These are phyloP conservation scores for Chlorella sp. DNA, from an alignment of 139 green algal species.

Conservation along the genomic window DNA sequence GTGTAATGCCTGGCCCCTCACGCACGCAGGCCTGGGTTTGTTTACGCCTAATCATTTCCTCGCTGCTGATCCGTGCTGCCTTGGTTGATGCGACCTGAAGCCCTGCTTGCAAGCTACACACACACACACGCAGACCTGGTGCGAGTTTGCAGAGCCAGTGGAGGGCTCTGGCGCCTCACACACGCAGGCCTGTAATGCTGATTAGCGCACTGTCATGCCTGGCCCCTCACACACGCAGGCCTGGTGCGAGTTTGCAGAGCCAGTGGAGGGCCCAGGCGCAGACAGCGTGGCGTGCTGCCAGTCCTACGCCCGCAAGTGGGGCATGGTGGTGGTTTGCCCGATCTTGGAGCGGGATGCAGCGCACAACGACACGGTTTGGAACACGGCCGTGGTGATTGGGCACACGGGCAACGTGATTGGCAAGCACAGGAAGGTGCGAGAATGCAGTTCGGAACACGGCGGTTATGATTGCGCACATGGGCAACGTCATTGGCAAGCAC, in stretches of 20 bases:
- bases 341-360: slow-evolving; percentile 84
- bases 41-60: too few relatives aligned
- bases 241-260: slow-evolving; percentile 94
- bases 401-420: slow-evolving; percentile 87
- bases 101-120: too few relatives aligned
- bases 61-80: too few relatives aligned
- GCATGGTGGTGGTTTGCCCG: slow-evolving; percentile 87
- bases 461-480: slow-evolving; percentile 89
- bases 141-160: slow-evolving; percentile 86
- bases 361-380: slow-evolving; percentile 90
- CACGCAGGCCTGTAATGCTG: too few relatives aligned
- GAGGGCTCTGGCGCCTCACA: slow-evolving; percentile 54
- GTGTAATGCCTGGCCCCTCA: too few relatives aligned
- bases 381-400: slow-evolving; percentile 95
- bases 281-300: slow-evolving; percentile 46
- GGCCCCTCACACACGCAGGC: too few relatives aligned
- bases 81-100: too few relatives aligned
- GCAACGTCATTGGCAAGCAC: slow-evolving; percentile 87
- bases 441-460: slow-evolving; percentile 97
- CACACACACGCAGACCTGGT: too few relatives aligned
- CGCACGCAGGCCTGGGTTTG: too few relatives aligned
- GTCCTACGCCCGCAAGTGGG: slow-evolving; percentile 33
- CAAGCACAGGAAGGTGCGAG: slow-evolving; percentile 76
- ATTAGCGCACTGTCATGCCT: too few relatives aligned
- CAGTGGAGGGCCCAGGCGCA: slow-evolving; percentile 50